Evolutionary conservation across 306 rosid genomes (phyloP).

Genomic region (Vigna mungo): DNA sequence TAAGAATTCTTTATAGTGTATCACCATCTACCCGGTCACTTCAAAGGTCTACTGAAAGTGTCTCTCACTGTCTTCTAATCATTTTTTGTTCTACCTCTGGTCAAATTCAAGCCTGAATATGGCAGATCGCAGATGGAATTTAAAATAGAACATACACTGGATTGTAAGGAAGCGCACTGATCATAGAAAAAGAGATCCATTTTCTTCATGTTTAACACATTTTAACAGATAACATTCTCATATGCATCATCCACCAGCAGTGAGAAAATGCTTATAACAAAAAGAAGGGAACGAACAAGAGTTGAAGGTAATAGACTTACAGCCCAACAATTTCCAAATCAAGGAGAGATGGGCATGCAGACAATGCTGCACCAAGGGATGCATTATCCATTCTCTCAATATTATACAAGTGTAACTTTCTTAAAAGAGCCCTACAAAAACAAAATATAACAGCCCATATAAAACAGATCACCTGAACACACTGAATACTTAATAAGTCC

Average conservation of each 20-base stretch:
- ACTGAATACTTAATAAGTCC: constrained; percentile 38
- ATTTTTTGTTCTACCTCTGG: constrained; percentile 1
- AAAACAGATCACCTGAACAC: constrained; percentile 18
- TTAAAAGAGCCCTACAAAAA: constrained; percentile 69
- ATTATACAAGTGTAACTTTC: constrained; percentile 88
- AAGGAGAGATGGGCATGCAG: constrained; percentile 86
- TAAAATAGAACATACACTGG: constrained; percentile 5
- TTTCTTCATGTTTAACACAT: background rate
- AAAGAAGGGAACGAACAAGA: constrained; percentile 33
- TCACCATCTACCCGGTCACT: constrained; percentile 17
- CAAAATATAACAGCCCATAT: constrained; percentile 39
- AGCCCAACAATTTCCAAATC: constrained; percentile 98
- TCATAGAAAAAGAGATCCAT: constrained; percentile 15
- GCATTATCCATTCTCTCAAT: constrained; percentile 89
- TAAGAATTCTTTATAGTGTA: background rate
- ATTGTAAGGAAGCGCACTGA: constrained; percentile 16
- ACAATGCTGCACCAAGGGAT: constrained; percentile 80
- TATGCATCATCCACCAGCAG: constrained; percentile 22
- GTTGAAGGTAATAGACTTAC: constrained; percentile 65
- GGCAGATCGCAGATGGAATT: constrained; percentile 12
- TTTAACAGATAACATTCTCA: constrained; percentile 14
- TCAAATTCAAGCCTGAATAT: constrained; percentile 11
- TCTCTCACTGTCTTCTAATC: background rate
- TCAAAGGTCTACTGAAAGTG: constrained; percentile 4
- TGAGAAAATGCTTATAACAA: constrained; percentile 32